phyloP scores from a whole-genome alignment of 2,329 filamentous ascomycete species.

The Monosporascus sp. region DNA sequence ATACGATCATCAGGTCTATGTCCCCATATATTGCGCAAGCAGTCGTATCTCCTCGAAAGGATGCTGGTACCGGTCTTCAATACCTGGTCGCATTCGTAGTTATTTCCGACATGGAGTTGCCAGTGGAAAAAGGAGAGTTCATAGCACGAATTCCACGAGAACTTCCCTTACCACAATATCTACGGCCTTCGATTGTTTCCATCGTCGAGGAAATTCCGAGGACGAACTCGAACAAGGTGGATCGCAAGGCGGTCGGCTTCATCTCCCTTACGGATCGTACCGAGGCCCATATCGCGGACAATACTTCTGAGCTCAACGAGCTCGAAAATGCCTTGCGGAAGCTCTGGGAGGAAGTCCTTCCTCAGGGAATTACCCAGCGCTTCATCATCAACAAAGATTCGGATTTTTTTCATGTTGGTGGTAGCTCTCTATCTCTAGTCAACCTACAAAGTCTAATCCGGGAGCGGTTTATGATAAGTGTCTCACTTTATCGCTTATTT shows the following conservation, averaged over 20 bases:
- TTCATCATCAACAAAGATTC: slow-evolving; percentile 8
- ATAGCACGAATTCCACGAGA: too few species aligned
- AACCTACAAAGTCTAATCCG: slow-evolving; percentile 31
- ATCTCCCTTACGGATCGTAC: neutral
- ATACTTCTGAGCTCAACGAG: too few species aligned
- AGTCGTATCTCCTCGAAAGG: too few species aligned
- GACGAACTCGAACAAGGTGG: neutral
- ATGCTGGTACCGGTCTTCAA: neutral
- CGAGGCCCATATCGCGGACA: too few species aligned
- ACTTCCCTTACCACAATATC: neutral
- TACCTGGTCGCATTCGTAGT: neutral
- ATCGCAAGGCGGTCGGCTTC: neutral
- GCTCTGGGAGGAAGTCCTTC: neutral
- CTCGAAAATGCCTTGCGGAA: neutral
- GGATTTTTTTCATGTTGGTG: slow-evolving; percentile 36
- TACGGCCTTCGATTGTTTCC: neutral
- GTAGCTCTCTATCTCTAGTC: slow-evolving; percentile 35
- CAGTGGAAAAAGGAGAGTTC: too few species aligned
- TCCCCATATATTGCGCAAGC: too few species aligned
- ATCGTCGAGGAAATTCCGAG: neutral
- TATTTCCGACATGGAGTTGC: too few species aligned
- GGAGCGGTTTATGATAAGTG: slow-evolving; percentile 21
- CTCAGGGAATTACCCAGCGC: neutral
- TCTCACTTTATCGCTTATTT: slow-evolving; percentile 32
- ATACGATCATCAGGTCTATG: neutral